phyloP scores from a whole-genome alignment of 1,139 yeast genomes.

The Magnusiomyces suaveolens region DNA sequence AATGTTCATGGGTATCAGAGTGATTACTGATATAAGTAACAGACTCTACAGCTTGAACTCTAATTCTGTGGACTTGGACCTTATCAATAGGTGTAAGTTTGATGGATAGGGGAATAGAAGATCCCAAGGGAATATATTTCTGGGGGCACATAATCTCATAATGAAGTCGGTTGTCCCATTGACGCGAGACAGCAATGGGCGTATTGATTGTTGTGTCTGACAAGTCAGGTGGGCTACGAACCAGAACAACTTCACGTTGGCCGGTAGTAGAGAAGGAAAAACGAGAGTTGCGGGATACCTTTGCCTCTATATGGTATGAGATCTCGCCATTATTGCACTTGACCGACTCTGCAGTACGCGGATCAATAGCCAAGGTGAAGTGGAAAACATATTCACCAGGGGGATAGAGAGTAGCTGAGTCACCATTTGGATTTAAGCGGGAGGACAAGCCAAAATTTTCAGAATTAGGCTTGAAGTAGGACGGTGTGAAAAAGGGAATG shows the following conservation, averaged over 20 bases:
- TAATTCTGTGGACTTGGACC: conserved; percentile 59
- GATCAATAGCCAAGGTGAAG: conserved; percentile 61
- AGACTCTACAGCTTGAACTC: conserved; percentile 63
- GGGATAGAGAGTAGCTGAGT: conserved; percentile 24
- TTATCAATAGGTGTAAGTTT: conserved; percentile 65
- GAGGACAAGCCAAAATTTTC: not conserved
- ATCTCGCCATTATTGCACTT: conserved; percentile 40
- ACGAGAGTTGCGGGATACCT: conserved; percentile 29
- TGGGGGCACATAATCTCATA: conserved; percentile 72
- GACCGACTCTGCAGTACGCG: conserved; percentile 63
- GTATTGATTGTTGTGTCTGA: conserved; percentile 61
- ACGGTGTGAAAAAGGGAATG: conserved; percentile 4
- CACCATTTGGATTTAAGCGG: not conserved
- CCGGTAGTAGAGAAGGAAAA: conserved; percentile 29
- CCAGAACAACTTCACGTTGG: conserved; percentile 35
- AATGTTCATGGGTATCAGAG: conserved; percentile 23
- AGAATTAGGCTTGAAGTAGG: not conserved
- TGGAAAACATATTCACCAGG: conserved; percentile 78
- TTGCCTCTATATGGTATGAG: conserved; percentile 27
- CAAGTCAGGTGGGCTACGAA: conserved; percentile 73
- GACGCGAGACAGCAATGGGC: conserved; percentile 72
- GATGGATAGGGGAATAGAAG: conserved; percentile 51
- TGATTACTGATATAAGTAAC: conserved; percentile 48
- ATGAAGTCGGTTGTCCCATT: conserved; percentile 73
- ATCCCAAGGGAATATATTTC: conserved; percentile 64